These are phyloP conservation scores for Tulasnella sp. DNA, from an alignment of 768 basidiomycete genomes.

Conservation along the genomic window DNA sequence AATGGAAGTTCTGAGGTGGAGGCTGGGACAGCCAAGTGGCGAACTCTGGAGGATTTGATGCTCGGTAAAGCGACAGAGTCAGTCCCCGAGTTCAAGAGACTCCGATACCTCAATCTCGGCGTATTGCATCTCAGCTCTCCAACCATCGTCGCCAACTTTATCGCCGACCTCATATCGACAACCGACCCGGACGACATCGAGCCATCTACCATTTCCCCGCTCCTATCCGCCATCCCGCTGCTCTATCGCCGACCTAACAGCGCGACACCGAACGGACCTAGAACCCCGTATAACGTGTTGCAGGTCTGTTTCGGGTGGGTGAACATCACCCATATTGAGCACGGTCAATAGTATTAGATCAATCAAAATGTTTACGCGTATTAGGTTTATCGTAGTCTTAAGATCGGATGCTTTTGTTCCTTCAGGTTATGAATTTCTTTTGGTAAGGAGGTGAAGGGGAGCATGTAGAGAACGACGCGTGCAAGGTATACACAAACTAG, in stretches of 20 bases:
- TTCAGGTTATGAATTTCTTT: too few species aligned
- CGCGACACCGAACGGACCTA: neutral
- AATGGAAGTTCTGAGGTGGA: neutral
- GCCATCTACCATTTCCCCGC: neutral
- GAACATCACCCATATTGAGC: too few species aligned
- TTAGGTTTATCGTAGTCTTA: too few species aligned
- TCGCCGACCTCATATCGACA: neutral
- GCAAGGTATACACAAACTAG: too few species aligned
- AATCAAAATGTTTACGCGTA: too few species aligned
- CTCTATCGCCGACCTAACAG: neutral
- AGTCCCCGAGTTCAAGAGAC: neutral
- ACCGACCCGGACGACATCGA: neutral
- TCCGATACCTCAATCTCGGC: conserved; percentile 6
- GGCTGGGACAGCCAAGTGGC: neutral
- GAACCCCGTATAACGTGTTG: too few species aligned
- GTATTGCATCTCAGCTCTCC: conserved; percentile 2
- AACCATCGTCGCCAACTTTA: neutral
- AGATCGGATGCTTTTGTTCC: too few species aligned
- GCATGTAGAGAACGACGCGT: too few species aligned
- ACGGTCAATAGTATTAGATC: too few species aligned
- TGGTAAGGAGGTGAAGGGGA: too few species aligned
- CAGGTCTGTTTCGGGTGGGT: too few species aligned
- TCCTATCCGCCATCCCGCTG: neutral
- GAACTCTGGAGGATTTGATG: neutral
- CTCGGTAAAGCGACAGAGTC: neutral